Conservation (phyloP, 257 asterid species). For the Plantago elongata region DNA sequence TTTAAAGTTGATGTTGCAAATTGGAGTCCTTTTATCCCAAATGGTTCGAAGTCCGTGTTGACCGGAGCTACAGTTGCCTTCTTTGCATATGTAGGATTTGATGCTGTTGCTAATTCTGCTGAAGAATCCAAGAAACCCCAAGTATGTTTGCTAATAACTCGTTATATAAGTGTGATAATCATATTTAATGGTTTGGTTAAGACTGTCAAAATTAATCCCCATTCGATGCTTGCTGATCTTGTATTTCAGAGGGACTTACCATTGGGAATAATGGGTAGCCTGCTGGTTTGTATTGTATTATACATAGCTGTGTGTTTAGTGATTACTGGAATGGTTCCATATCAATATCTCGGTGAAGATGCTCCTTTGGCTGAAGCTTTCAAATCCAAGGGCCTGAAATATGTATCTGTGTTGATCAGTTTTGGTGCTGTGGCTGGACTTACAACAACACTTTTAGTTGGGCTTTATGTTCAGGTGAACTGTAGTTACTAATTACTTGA, state of each 20-base stretch:
- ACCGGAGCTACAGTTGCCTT: conserved; percentile 96
- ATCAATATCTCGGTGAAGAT: conserved; percentile 72
- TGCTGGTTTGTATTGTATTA: conserved; percentile 57
- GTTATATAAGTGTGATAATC: conserved; percentile 6
- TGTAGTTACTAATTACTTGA: conserved; percentile 1
- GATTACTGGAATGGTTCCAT: conserved; percentile 95
- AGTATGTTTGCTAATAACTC: conserved; percentile 29
- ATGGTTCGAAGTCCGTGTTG: conserved; percentile 60
- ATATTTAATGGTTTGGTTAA: conserved; percentile 1
- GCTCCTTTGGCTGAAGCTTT: conserved; percentile 95
- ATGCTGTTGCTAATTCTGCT: conserved; percentile 97
- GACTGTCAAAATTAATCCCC: conserved; percentile 11
- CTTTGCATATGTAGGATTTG: conserved; percentile 97
- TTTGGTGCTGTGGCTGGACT: conserved; percentile 97
- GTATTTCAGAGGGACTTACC: conserved; percentile 83
- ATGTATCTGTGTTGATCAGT: conserved; percentile 78
- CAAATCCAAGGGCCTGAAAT: conserved; percentile 68
- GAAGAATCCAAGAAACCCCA: conserved; percentile 96
- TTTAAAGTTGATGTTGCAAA: conserved; percentile 79
- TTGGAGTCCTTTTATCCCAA: conserved; percentile 91
- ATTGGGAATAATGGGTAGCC: conserved; percentile 90
- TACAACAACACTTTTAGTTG: conserved; percentile 88
- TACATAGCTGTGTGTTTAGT: conserved; percentile 87
- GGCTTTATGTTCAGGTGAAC: conserved; percentile 92
- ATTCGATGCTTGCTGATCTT: conserved; percentile 21